These are phyloP conservation scores for Suhomyces terraborum DNA, from an alignment of 1,139 yeast genomes.

Conservation along the genomic window DNA sequence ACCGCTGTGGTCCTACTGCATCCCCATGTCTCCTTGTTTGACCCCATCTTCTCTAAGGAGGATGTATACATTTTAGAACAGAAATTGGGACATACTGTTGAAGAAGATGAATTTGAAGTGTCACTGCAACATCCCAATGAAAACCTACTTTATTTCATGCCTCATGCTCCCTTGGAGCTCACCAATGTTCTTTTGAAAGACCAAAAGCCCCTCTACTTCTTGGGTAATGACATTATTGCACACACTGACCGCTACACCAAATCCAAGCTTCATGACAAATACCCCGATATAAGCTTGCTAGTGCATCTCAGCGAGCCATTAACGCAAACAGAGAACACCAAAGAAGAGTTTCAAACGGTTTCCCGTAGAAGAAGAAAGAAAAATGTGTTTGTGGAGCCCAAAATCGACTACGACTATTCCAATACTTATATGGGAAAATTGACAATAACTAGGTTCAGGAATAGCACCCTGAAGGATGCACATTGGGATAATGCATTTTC, in stretches of 20 bases:
- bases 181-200: slow-evolving; percentile 46
- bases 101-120: slow-evolving; percentile 24
- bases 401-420: slow-evolving; percentile 38
- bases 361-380: slow-evolving; percentile 31
- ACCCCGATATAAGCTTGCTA: slow-evolving; percentile 44
- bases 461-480: slow-evolving; percentile 26
- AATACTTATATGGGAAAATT: slow-evolving; percentile 35
- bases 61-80: slow-evolving; percentile 41
- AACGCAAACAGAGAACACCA: slow-evolving; percentile 5
- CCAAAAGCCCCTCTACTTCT: slow-evolving; percentile 35
- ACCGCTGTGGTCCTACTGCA: slow-evolving; percentile 31
- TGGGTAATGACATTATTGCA: slow-evolving; percentile 52
- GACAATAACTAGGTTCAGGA: slow-evolving; percentile 20
- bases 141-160: slow-evolving; percentile 55
- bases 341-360: slow-evolving; percentile 34
- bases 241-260: slow-evolving; percentile 56
- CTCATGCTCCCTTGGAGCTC: slow-evolving; percentile 71
- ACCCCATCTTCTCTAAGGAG: slow-evolving; percentile 56
- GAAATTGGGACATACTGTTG: slow-evolving; percentile 22
- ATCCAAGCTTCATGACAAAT: slow-evolving; percentile 40
- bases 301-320: slow-evolving; percentile 26
- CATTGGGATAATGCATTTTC: slow-evolving; percentile 58
- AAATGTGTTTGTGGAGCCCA: slow-evolving; percentile 31
- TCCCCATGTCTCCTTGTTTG: slow-evolving; percentile 52
- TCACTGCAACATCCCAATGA: slow-evolving; percentile 7